phyloP scores from a whole-genome alignment of 345 rosid genomes.

The Gossypium herbaceum region DNA sequence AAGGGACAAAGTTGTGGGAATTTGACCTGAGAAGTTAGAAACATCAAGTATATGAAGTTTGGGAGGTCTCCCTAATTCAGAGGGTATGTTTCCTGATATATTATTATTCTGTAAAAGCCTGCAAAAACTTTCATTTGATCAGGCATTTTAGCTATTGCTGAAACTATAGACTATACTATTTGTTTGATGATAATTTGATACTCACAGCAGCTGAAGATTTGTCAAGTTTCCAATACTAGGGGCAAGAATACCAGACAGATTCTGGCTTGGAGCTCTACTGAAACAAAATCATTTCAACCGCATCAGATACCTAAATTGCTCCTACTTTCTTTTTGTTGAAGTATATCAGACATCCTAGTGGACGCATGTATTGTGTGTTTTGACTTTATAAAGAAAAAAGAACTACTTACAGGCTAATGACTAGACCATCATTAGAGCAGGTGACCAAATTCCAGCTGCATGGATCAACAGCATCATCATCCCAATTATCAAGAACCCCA shows the following conservation, averaged over 20 bases:
- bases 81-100: constrained; percentile 68
- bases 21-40: constrained; percentile 63
- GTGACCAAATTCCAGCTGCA: constrained; percentile 80
- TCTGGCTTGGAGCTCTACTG: constrained; percentile 87
- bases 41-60: constrained; percentile 83
- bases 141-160: neutral
- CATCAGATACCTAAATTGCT: no score
- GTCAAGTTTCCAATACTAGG: constrained; percentile 75
- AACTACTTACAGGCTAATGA: constrained; percentile 63
- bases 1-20: constrained; percentile 55
- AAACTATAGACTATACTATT: neutral
- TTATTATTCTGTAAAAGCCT: constrained; percentile 79
- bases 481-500: constrained; percentile 64
- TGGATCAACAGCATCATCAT: constrained; percentile 75
- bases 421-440: constrained; percentile 68
- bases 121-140: constrained; percentile 16
- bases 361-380: no score
- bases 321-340: no score
- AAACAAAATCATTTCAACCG: constrained; percentile 14
- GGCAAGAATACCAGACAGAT: constrained; percentile 65
- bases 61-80: constrained; percentile 65
- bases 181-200: neutral
- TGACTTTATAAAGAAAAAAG: neutral
- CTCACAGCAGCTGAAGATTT: constrained; percentile 79
- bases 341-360: no score